Conservation (phyloP, 805 yeast genomes). For the Wickerhamomyces strasburgensis region DNA sequence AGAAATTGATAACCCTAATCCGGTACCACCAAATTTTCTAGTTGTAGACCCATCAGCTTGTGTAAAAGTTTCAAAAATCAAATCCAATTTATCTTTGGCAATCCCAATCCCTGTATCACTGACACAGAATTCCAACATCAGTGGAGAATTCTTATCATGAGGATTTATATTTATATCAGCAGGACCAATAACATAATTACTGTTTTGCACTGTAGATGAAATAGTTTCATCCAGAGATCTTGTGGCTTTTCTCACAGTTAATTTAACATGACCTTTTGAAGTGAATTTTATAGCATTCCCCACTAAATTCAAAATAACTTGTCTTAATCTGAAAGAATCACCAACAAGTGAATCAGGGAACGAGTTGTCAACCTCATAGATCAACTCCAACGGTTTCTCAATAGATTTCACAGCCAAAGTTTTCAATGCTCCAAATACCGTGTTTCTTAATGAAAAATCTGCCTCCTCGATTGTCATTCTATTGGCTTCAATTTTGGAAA, state of each 20-base stretch:
- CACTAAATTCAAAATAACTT: conserved; percentile 78
- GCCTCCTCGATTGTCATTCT: conserved; percentile 90
- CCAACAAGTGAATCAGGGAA: conserved; percentile 87
- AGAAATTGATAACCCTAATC: conserved; percentile 82
- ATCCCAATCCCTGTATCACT: conserved; percentile 91
- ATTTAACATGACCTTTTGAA: conserved; percentile 72
- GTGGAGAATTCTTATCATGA: conserved; percentile 21
- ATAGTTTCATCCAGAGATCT: conserved; percentile 22
- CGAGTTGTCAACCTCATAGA: conserved; percentile 77
- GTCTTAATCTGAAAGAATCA: conserved; percentile 83
- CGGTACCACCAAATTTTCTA: conserved; percentile 90
- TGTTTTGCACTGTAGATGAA: conserved; percentile 23
- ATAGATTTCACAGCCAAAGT: conserved; percentile 87
- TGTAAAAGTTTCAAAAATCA: conserved; percentile 85
- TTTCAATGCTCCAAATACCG: conserved; percentile 85
- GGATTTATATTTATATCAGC: conserved; percentile 15
- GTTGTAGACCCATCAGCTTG: conserved; percentile 95
- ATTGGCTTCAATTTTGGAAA: conserved; percentile 89
- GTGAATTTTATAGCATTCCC: conserved; percentile 92
- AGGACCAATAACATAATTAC: conserved; percentile 25
- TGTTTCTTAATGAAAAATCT: conserved; percentile 79
- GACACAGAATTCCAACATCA: conserved; percentile 74
- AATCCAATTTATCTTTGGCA: conserved; percentile 75
- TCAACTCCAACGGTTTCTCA: conserved; percentile 74
- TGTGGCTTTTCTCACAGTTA: conserved; percentile 57